A percentile compares a stretch with the other conserved stretches of the same genome.
These are phyloP conservation scores for Acer yangbiense DNA, from an alignment of 345 rosid species.

Conservation along the genomic window DNA sequence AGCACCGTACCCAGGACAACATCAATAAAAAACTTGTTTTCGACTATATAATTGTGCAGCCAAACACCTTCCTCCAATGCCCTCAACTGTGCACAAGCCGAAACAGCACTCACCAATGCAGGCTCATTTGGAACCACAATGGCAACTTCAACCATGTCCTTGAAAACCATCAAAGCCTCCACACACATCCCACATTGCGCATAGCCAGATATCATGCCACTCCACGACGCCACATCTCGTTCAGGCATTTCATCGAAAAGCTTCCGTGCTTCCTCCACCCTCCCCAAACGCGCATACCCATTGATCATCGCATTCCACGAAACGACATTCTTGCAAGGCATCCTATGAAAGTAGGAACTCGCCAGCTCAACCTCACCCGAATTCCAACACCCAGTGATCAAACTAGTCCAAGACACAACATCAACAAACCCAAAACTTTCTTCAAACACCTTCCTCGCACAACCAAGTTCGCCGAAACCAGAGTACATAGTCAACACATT, in stretches of 20 bases:
- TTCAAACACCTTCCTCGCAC: constrained; percentile 20
- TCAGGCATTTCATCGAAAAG: constrained; percentile 37
- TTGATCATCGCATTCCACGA: constrained; percentile 41
- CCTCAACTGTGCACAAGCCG: constrained; percentile 27
- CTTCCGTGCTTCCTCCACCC: constrained; percentile 28
- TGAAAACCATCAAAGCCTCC: constrained; percentile 25
- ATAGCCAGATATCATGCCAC: constrained; percentile 34
- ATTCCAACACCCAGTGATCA: constrained; percentile 25
- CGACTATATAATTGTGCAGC: constrained; percentile 11
- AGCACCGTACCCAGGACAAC: constrained; percentile 28
- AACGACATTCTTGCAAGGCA: constrained; percentile 31
- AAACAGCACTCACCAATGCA: constrained; percentile 30
- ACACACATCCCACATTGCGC: constrained; percentile 21
- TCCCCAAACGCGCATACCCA: constrained; percentile 22
- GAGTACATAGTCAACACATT: constrained; percentile 17
- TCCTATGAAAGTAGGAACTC: constrained; percentile 18
- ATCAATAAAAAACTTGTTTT: constrained; percentile 22
- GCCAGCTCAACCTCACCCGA: constrained; percentile 22
- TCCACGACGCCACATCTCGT: constrained; percentile 36
- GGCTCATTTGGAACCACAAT: constrained; percentile 28
- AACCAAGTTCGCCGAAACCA: constrained; percentile 6
- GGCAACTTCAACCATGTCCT: constrained; percentile 24
- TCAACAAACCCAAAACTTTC: constrained; percentile 11
- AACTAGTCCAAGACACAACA: constrained; percentile 23
- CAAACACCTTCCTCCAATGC: constrained; percentile 26